Evolutionary conservation across 2,329 filamentous ascomycete species (phyloP), one percentile per base, ranked within the genome.

Genomic region (Chalara sp.): DNA sequence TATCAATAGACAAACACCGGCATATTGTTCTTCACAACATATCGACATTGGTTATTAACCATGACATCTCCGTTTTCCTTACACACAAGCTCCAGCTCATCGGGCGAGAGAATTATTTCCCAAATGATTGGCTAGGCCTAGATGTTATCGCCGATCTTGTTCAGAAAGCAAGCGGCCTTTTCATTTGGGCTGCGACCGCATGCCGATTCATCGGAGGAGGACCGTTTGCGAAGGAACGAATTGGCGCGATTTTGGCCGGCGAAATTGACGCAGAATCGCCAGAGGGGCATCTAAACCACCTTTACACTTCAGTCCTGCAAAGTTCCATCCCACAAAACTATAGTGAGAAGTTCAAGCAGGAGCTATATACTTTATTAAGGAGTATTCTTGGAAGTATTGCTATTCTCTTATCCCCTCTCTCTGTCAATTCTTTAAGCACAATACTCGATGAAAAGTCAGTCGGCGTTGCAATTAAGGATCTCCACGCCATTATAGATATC

Each of bases 121-220:
- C 6, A 45, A 29, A 29, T 30, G 33, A 56, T 21, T 60, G 57
- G 57, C 58, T 55, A 21, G 57, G 55, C 30, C 32, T 61, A 28
- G 29, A 53, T 8, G 49, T 44, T 13, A 52, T 62, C 30, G 11
- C 52, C 8, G 28, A 13, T 10, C 52, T 65, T 4, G 52, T 58
- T 46, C 32, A 53, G 32, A 59, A 47, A 41, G 53, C 62, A 1
- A 44, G 39, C 41, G 47, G 59, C 6, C 51, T 64, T 13, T 64
- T 64, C 45, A 62, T 64, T 35, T 63, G 56, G 48, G 57, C 60
- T 21, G 51, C 57, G n/a, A 64, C 61, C 28, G 50, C 53, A 33
- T 49, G 44, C 47, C 53, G 55, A 32, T 58, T 55, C 45, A 58
- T 58, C 35, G 29, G 30, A 29, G 49, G 56, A 32, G 35, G 45